phyloP scores from a whole-genome alignment of 495 filamentous ascomycete species.

The Terfezia claveryi region DNA sequence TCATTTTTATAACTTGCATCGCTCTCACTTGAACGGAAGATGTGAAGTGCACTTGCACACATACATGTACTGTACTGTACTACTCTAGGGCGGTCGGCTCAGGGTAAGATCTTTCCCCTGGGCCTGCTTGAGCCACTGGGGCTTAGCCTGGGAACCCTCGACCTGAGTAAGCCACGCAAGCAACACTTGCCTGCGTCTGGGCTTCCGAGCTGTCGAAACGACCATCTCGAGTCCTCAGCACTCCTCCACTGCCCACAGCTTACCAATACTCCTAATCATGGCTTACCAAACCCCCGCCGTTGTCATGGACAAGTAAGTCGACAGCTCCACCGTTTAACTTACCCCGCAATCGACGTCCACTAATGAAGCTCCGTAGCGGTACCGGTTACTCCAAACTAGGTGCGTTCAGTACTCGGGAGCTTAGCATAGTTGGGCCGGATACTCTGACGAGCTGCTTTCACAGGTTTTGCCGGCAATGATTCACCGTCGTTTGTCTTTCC shows the following conservation, averaged over 20 bases:
- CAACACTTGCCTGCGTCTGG: too few species aligned
- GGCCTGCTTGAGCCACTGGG: too few species aligned
- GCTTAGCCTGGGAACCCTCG: too few species aligned
- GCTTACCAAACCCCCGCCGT: conserved; percentile 96
- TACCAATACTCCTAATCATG: conserved; percentile 29
- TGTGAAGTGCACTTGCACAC: too few species aligned
- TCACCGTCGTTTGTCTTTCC: conserved; percentile 98
- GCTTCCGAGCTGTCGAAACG: too few species aligned
- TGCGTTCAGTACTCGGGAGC: conserved; percentile 23
- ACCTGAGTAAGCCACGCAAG: too few species aligned
- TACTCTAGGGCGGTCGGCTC: too few species aligned
- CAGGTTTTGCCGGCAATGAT: conserved; percentile 97
- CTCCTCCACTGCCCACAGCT: not conserved
- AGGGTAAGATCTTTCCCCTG: too few species aligned
- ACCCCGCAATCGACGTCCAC: conserved; percentile 5
- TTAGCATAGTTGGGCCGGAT: too few species aligned
- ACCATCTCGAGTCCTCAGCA: not conserved
- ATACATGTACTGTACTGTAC: too few species aligned
- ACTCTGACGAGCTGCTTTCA: not conserved
- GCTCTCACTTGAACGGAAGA: too few species aligned
- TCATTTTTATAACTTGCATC: too few species aligned
- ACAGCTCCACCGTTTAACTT: conserved; percentile 8
- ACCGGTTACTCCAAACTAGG: conserved; percentile 97
- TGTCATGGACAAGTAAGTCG: conserved; percentile 99
- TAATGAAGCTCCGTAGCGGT: conserved; percentile 40